phyloP scores from a whole-genome alignment of 2,329 filamentous ascomycete genomes.

The Aspergillus awamori region DNA sequence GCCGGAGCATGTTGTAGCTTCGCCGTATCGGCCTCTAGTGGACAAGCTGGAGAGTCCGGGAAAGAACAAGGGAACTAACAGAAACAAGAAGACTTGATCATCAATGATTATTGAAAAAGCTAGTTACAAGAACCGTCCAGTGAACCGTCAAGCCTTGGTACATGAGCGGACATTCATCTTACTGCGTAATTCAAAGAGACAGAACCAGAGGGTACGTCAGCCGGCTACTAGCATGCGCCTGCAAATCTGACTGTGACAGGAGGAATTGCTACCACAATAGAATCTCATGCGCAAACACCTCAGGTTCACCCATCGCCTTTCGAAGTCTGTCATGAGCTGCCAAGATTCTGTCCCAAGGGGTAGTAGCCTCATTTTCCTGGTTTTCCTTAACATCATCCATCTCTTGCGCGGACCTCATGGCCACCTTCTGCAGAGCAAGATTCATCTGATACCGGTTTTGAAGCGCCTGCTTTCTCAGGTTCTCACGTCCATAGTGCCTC shows the following conservation, averaged over 20 bases:
- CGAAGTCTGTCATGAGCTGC: constrained; percentile 22
- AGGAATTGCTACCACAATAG: not conserved
- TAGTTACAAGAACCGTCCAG: constrained; percentile 10
- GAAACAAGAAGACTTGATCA: constrained; percentile 37
- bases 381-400: not conserved
- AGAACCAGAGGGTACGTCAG: not conserved
- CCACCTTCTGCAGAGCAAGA: constrained; percentile 2
- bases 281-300: not conserved
- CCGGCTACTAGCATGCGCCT: not conserved
- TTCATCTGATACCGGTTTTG: constrained; percentile 13
- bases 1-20: constrained; percentile 57
- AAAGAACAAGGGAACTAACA: constrained; percentile 35
- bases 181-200: not conserved
- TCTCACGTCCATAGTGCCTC: constrained; percentile 12
- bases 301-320: constrained; percentile 11
- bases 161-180: constrained; percentile 11
- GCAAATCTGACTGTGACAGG: not conserved
- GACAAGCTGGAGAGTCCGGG: constrained; percentile 51
- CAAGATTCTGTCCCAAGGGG: constrained; percentile 2
- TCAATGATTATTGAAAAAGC: constrained; percentile 9
- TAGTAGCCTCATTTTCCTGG: constrained; percentile 6
- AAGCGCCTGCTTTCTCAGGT: constrained; percentile 13
- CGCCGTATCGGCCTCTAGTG: constrained; percentile 62
- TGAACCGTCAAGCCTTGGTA: constrained; percentile 7
- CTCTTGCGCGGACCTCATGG: constrained; percentile 2